A percentile compares a stretch with the other conserved stretches of the same genome.
Conservation (phyloP, 306 rosid species). For the Herpetospermum pedunculosum region DNA sequence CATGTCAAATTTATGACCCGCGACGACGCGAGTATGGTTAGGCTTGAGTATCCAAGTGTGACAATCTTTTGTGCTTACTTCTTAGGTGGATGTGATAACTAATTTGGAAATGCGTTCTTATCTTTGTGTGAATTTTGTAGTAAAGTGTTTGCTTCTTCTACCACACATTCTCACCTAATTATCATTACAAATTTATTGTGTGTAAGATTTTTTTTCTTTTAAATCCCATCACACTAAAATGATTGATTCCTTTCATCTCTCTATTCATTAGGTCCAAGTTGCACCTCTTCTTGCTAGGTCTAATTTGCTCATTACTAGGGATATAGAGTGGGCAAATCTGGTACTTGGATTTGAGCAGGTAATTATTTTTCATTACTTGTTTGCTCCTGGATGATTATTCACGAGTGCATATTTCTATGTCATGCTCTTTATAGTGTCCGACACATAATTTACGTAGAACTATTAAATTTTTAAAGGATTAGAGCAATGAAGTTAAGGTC, state of each 20-base stretch:
- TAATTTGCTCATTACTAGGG: conserved; percentile 80
- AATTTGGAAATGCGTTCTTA: background rate
- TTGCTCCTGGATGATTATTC: background rate
- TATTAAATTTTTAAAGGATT: background rate
- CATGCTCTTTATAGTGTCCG: background rate
- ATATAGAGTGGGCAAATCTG: conserved; percentile 97
- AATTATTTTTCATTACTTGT: conserved; percentile 6
- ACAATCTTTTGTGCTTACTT: background rate
- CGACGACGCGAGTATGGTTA: background rate
- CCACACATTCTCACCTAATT: background rate
- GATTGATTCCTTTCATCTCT: conserved; percentile 10
- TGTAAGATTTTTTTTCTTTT: background rate
- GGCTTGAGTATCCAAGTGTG: background rate
- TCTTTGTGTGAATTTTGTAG: background rate
- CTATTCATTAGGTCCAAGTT: conserved; percentile 46
- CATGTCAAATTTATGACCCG: background rate
- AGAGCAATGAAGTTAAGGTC: background rate
- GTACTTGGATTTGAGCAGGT: conserved; percentile 92
- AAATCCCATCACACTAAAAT: background rate
- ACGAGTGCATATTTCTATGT: background rate
- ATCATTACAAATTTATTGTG: background rate
- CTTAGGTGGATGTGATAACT: background rate
- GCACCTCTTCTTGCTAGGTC: conserved; percentile 93
- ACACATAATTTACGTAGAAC: background rate
- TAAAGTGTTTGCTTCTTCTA: background rate